These are phyloP conservation scores for Phytophthora kernoviae DNA, from an alignment of 352 stramenopile species.

Conservation along the genomic window DNA sequence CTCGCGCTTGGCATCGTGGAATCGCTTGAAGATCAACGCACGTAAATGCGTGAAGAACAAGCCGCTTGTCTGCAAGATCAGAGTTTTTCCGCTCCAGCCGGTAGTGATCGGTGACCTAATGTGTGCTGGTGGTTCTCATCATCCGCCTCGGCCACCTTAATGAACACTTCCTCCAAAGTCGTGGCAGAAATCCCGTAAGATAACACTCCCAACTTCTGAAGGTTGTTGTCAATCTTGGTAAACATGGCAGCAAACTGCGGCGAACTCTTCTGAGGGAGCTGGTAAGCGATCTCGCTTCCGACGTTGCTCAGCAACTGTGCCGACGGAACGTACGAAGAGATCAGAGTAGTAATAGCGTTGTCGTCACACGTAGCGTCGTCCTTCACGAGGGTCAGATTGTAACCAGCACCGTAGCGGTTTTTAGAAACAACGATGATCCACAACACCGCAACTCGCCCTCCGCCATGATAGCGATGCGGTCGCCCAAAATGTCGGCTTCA, in stretches of 20 bases:
- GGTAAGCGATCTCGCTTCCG: constrained; percentile 62
- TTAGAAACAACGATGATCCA: constrained; percentile 74
- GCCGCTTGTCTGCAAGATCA: constrained; percentile 9
- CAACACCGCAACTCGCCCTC: constrained; percentile 64
- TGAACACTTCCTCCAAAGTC: constrained; percentile 71
- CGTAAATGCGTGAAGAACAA: constrained; percentile 36
- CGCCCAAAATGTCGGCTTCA: constrained; percentile 81
- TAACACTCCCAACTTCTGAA: constrained; percentile 34
- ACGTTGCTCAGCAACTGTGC: constrained; percentile 60
- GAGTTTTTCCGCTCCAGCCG: neutral
- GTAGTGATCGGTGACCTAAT: constrained; percentile 10
- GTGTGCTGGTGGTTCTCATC: constrained; percentile 39
- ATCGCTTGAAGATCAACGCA: constrained; percentile 53
- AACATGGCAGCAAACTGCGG: constrained; percentile 56
- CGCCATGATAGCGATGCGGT: constrained; percentile 81
- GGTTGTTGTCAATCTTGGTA: constrained; percentile 42
- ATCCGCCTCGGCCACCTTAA: constrained; percentile 51
- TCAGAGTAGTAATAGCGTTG: constrained; percentile 23
- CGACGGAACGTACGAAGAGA: constrained; percentile 26
- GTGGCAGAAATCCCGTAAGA: constrained; percentile 74
- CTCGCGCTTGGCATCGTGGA: constrained; percentile 48
- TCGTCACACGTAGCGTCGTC: constrained; percentile 28
- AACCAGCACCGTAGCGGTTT: constrained; percentile 62
- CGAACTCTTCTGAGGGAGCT: constrained; percentile 48
- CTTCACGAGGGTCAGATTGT: constrained; percentile 65